These are phyloP conservation scores for Diaporthe humulicola DNA, from an alignment of 2,329 filamentous ascomycete species.

Conservation along the genomic window DNA sequence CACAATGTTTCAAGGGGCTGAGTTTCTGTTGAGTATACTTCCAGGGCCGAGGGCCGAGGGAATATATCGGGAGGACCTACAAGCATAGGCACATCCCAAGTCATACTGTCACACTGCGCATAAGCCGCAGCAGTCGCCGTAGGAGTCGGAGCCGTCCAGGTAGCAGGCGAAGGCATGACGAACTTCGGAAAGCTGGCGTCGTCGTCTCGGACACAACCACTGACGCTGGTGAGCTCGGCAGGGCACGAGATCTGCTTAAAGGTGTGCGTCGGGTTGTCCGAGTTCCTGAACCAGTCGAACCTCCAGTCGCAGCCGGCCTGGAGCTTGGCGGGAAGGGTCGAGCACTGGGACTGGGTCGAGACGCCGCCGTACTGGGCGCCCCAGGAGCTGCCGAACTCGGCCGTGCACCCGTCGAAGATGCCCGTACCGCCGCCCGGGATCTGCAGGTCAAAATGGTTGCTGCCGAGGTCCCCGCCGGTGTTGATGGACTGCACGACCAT, in stretches of 20 bases:
- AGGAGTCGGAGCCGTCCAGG: slow-evolving; percentile 33
- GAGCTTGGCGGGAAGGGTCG: slow-evolving; percentile 57
- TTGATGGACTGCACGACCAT: slow-evolving; percentile 76
- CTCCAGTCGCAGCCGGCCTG: slow-evolving; percentile 65
- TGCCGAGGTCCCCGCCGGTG: slow-evolving; percentile 68
- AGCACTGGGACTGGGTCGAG: slow-evolving; percentile 56
- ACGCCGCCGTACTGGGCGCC: slow-evolving; percentile 61
- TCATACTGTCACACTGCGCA: slow-evolving; percentile 37
- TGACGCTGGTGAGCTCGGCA: slow-evolving; percentile 55
- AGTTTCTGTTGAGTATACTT: not conserved
- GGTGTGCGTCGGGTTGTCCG: slow-evolving; percentile 62
- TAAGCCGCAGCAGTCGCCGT: slow-evolving; percentile 38
- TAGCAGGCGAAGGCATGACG: slow-evolving; percentile 35
- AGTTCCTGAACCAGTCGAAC: slow-evolving; percentile 65
- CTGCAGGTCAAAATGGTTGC: slow-evolving; percentile 71
- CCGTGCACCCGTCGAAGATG: slow-evolving; percentile 52
- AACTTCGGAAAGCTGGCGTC: slow-evolving; percentile 39
- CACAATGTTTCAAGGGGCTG: too few relatives aligned
- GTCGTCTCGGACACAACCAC: slow-evolving; percentile 49
- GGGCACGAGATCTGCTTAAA: slow-evolving; percentile 63
- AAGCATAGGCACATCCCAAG: slow-evolving; percentile 37
- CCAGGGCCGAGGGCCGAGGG: accelerated
- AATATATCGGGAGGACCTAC: not conserved
- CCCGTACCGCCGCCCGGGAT: slow-evolving; percentile 70
- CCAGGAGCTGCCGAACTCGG: slow-evolving; percentile 22